Evolutionary conservation across 2,329 filamentous ascomycete species (phyloP), one percentile per base, ranked within the genome.

Genomic region (Cladosporium sp.): DNA sequence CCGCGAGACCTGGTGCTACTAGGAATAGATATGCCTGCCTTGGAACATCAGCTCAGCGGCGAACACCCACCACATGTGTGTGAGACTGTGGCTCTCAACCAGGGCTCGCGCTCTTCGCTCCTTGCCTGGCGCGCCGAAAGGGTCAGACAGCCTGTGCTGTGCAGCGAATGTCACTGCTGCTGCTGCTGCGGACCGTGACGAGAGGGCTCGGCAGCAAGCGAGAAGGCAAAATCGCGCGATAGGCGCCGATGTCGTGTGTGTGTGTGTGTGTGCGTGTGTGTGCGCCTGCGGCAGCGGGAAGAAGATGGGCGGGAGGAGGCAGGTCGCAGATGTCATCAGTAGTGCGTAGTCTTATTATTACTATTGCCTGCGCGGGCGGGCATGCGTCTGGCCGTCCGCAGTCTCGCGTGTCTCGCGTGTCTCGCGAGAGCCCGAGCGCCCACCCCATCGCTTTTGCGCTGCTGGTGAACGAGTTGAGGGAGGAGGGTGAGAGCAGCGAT

Each of bases 201-300:
- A 46, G 60, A 63, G 60, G 60, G 60, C 43, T 56, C 60, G 48
- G 58, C n/a, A 61, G 58, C 46, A 56, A 63, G 60, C 60, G 60
- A 63, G 23, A 62, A 36, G 34, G 23, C 53, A 51, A 56, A 56
- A 34, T 46, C 13, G 49, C 60, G 60, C 60, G 60, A 63, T 63
- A 63, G 60, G 60, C 60, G 60, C 60, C 48, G 58, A 53, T 61
- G 58, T 30, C 28, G 54, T 23, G 23, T 21, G 25, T 26, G 54
- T 13, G 34, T 21, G 23, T n/a, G 51, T 7, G 30, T 16, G n/a
- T n/a, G n/a, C n/a, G n/a, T n/a, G n/a, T n/a, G 21, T 18, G 48
- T 1, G 48, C 36, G 18, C 10, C 13, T 39, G 30, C 34, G 56
- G 30, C 32, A 16, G 56, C 56, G 26, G 54, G 25, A 14, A 21